Conservation (phyloP, 306 rosid genomes). For the Pachyrhizus erosus region DNA sequence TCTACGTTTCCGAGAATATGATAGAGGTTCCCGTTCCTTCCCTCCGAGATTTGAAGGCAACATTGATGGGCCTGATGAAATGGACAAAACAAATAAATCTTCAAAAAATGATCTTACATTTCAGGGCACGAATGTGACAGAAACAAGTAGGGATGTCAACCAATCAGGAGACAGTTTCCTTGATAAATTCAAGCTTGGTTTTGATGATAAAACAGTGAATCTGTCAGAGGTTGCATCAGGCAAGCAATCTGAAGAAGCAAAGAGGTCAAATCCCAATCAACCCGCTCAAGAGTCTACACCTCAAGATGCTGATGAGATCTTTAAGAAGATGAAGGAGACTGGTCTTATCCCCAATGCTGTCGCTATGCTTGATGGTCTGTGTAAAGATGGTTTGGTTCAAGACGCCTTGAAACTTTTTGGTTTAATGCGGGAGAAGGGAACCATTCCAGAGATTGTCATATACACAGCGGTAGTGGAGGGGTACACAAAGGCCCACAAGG, state of each 20-base stretch:
- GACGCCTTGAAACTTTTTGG: constrained; percentile 94
- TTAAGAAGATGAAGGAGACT: constrained; percentile 92
- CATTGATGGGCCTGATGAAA: constrained; percentile 10
- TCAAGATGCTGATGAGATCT: constrained; percentile 79
- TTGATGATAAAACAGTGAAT: constrained; percentile 43
- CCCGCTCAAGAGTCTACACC: constrained; percentile 46
- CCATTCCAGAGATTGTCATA: constrained; percentile 88
- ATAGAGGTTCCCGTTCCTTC: constrained; percentile 32
- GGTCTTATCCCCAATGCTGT: constrained; percentile 95
- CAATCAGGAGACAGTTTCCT: constrained; percentile 69
- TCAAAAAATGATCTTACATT: constrained; percentile 42
- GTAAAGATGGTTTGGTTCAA: constrained; percentile 93
- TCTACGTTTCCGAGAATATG: constrained; percentile 10
- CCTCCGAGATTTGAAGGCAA: constrained; percentile 47
- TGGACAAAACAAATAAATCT: constrained; percentile 22
- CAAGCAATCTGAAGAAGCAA: constrained; percentile 41
- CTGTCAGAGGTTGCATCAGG: constrained; percentile 34
- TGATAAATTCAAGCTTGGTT: constrained; percentile 70
- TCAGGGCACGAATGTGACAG: constrained; percentile 37
- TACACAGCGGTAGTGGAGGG: constrained; percentile 96
- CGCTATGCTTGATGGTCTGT: constrained; percentile 97
- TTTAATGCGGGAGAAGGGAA: constrained; percentile 85
- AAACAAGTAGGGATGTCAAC: constrained; percentile 25
- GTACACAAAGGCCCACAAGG: constrained; percentile 71
- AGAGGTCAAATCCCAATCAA: constrained; percentile 32